Evolutionary conservation across 345 rosid species (phyloP).

Genomic region (Bruguiera gymnorhiza): DNA sequence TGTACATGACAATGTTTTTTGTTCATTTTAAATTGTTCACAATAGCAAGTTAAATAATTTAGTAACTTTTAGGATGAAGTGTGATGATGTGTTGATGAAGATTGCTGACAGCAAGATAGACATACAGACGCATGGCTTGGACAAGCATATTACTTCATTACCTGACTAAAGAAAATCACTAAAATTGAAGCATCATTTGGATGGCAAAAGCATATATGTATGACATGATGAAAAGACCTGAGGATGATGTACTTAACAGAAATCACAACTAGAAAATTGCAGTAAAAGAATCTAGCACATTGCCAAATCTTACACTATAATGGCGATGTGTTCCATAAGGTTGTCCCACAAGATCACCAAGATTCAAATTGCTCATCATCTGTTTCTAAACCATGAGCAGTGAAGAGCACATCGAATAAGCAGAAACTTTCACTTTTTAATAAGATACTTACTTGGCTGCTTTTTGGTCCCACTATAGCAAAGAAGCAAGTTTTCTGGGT

Average conservation of each 20-base stretch:
- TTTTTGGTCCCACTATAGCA: conserved; percentile 62
- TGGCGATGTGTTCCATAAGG: conserved; percentile 75
- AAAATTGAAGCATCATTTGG: not conserved
- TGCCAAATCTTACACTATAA: conserved; percentile 56
- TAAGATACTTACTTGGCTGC: conserved; percentile 49
- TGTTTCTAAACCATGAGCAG: conserved; percentile 32
- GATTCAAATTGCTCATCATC: conserved; percentile 66
- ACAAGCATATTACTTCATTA: not conserved
- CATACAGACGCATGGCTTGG: not conserved
- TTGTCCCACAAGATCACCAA: conserved; percentile 69
- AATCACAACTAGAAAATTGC: not conserved
- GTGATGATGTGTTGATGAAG: not conserved
- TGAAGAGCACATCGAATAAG: conserved; percentile 15
- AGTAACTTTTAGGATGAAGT: not conserved
- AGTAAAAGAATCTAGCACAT: not conserved
- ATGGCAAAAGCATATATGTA: not conserved
- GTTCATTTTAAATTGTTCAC: too few relatives aligned
- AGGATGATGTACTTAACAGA: not conserved
- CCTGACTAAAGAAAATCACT: too few relatives aligned
- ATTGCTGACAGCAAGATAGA: not conserved
- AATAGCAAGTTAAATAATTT: too few relatives aligned
- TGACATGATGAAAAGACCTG: not conserved
- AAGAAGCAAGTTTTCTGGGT: conserved; percentile 78
- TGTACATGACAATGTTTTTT: too few relatives aligned
- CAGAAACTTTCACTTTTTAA: conserved; percentile 7